Evolutionary conservation across 2,329 filamentous ascomycete genomes (phyloP), one percentile per base, ranked within the genome.

Genomic region (Stagonosporopsis rhizophila): DNA sequence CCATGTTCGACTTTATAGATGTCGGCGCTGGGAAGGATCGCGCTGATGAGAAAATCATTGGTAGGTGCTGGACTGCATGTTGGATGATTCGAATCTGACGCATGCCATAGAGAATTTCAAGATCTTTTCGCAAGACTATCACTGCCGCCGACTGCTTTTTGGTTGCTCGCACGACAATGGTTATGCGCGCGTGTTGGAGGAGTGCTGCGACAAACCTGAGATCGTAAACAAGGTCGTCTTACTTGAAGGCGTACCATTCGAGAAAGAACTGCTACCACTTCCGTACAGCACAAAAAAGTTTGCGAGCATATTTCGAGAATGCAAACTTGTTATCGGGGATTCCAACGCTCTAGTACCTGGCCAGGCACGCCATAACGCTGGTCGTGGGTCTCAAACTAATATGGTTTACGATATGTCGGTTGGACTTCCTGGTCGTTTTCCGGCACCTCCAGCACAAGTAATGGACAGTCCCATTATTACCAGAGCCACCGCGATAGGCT

Each of bases 91-190:
- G 12, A 22, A 44, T 39, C 58, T 67, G 35, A 66, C 40, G 28
- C 32, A 11, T 19, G 9, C 9, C n/a, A 14, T 60, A 85, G 84
- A 84, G 61, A 76, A 76, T 23, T 82, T 87, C 71, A 82, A 83
- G 62, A 70, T 84, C 44, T 80, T 82, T 69, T 74, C 85, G 46
- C 78, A 82, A 70, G 82, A 87, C 63, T 82, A 80, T 59, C 84
- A 86, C 62, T 88, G 85, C 66, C 84, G 83, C 49, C 84, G 86
- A 52, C 81, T 88, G 48, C 76, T 87, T 44, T 77, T 88, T 32
- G 86, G 85, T 8, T 86, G 84, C 69, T 83, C 82, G 14, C 81
- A 84, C 56, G 82, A 85, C 71, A 81, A 80, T 52, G 79, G 81
- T 20, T 87, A 85, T 68, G 80, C 80, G 22, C 76, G 78, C 11